Base-by-base conservation (phyloP, 345 rosid species). In the Ailanthus altissimus region DNA sequence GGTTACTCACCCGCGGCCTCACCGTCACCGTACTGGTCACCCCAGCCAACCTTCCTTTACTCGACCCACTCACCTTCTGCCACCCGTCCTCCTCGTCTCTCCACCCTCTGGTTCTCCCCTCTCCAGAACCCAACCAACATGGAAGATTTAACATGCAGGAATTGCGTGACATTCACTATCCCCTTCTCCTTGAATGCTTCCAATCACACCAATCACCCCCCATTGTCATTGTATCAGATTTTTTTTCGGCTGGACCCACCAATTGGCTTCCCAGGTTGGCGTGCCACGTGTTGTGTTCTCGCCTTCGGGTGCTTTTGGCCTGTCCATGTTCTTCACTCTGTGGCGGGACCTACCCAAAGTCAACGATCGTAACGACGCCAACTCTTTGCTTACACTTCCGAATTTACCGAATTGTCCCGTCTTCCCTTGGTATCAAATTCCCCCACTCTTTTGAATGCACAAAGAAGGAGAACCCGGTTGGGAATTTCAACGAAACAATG, bases 221-320 rank as follows among this genome's bases (percentile, higher is more conserved):
- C 2, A 81, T 82, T 23, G 92, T 86, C 43, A 87, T 56, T 10
- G n/a, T 67, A 6, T 67, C 71, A 11, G 53, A 66, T 23, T 43
- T 45, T 23, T 43, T 67, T 26, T 67, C 6, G 71, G 67, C 13
- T 64, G 38, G 54, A 59, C 72, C 21, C 73, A 83, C 42, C 76
- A 65, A 59, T 79, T 90, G 2, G 91, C 94, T 59, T 75, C 68
- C 20, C 71, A 70, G 75, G 80, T 87, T 14, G 86, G 89, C 46
- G 7, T 86, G 1, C 84, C 54, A 1, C 82, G 87, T 6, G 9
- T 87, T 77, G 85, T 88, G 6, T 88, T 90, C 83, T 88, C 94
- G 0, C 89, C 90, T 9, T 87, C 89, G 2, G 87, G 86, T 11
- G 87, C 88, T 25, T 63, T 84, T 25, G 68, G 75, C 6, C 75